Percentiles rank a stretch among this genome's conserved stretches.
Conservation (phyloP, 2,329 filamentous ascomycete species). For the Fusarium keratoplasticum region DNA sequence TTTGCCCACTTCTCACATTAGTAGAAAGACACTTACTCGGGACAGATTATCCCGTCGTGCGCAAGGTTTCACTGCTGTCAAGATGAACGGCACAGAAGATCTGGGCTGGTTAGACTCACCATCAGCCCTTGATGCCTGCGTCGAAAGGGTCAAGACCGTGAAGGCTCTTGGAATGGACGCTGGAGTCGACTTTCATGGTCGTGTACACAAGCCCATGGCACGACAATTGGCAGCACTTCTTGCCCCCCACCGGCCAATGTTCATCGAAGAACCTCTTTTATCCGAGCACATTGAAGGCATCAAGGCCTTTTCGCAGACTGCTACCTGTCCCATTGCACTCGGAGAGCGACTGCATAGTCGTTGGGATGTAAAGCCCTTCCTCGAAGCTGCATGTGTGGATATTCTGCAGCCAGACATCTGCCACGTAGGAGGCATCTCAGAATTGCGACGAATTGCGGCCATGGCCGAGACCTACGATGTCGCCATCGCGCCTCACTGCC, state of each 20-base stretch:
- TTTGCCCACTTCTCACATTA: neutral
- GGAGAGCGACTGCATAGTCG: constrained; percentile 78
- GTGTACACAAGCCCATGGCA: constrained; percentile 83
- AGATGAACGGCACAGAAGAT: constrained; percentile 85
- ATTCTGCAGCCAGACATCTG: constrained; percentile 79
- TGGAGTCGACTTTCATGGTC: constrained; percentile 82
- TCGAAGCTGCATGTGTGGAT: constrained; percentile 76
- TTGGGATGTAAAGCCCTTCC: constrained; percentile 79
- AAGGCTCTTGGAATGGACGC: constrained; percentile 78
- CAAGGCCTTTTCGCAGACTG: constrained; percentile 48
- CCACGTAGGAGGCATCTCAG: constrained; percentile 79
- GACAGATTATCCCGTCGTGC: constrained; percentile 62
- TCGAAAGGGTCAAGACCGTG: constrained; percentile 76
- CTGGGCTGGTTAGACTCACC: constrained; percentile 82
- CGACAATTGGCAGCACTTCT: constrained; percentile 77
- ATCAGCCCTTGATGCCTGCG: constrained; percentile 68
- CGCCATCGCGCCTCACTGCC: constrained; percentile 79
- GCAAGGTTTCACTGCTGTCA: constrained; percentile 75
- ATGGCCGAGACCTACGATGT: constrained; percentile 82
- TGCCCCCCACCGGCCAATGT: constrained; percentile 76
- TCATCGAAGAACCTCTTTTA: constrained; percentile 80
- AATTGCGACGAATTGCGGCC: constrained; percentile 74
- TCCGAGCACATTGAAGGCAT: constrained; percentile 76
- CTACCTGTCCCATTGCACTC: constrained; percentile 73
- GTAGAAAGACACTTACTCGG: neutral